These are phyloP conservation scores for Thelephora terrestris DNA, from an alignment of 1,284 basidiomycete species.

Conservation along the genomic window DNA sequence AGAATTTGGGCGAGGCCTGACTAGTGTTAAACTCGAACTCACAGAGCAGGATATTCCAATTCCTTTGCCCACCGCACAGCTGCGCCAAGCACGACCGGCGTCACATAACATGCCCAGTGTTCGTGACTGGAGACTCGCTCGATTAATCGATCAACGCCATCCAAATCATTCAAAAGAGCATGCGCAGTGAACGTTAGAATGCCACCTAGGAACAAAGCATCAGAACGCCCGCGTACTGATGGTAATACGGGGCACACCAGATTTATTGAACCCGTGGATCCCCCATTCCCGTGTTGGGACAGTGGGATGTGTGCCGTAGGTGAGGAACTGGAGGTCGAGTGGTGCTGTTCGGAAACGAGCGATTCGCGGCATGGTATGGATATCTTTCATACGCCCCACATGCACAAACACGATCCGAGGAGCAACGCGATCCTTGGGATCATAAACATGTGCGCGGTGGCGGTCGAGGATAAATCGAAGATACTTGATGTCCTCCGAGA, in stretches of 20 bases:
- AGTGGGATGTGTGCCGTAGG: constrained; percentile 50
- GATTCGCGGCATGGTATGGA: constrained; percentile 38
- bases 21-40: background rate
- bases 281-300: constrained; percentile 44
- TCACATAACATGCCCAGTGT: constrained; percentile 53
- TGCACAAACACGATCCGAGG: constrained; percentile 51
- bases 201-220: constrained; percentile 38
- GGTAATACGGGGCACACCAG: constrained; percentile 33
- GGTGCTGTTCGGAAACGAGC: constrained; percentile 27
- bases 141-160: constrained; percentile 35
- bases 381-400: constrained; percentile 38
- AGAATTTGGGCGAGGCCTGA: background rate
- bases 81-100: constrained; percentile 49
- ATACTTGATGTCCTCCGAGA: too few relatives aligned
- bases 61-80: constrained; percentile 13
- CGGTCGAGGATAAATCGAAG: too few relatives aligned
- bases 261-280: constrained; percentile 49
- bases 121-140: constrained; percentile 44
- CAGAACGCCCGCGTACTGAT: background rate
- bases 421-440: constrained; percentile 19
- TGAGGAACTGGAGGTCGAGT: constrained; percentile 43
- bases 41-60: background rate
- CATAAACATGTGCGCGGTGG: too few relatives aligned
- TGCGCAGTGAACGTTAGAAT: constrained; percentile 54
- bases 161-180: constrained; percentile 42